phyloP scores from a whole-genome alignment of 345 rosid species.

The Garcia nutans region DNA sequence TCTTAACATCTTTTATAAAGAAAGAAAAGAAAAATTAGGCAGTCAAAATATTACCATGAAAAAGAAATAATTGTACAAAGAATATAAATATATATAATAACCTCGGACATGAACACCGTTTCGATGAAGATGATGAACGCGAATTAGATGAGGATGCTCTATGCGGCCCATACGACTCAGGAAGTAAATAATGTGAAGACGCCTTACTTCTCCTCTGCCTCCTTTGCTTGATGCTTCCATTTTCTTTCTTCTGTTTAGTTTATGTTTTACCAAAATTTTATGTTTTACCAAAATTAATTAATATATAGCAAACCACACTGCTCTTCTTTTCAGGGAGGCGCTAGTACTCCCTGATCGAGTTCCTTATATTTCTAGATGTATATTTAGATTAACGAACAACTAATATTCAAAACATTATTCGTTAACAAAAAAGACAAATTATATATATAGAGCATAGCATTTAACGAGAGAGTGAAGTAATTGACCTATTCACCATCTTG shows the following conservation, averaged over 20 bases:
- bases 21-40: no score
- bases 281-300: no score
- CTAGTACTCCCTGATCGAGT: no score
- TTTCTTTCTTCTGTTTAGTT: not conserved
- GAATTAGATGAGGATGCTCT: conserved; percentile 78
- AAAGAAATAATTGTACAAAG: not conserved
- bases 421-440: not conserved
- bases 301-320: not conserved
- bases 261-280: no score
- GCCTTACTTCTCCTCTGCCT: conserved; percentile 53
- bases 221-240: conserved; percentile 13
- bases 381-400: no score
- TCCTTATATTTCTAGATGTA: no score
- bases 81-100: conserved; percentile 1
- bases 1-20: conserved; percentile 50
- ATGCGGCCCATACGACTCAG: conserved; percentile 48
- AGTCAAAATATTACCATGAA: no score
- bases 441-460: not conserved
- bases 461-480: no score
- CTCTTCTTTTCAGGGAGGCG: conserved; percentile 7
- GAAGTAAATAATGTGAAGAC: conserved; percentile 67
- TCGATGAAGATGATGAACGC: conserved; percentile 46
- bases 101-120: conserved; percentile 70
- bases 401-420: no score
- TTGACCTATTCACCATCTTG: not conserved